Evolutionary conservation across 495 filamentous ascomycete genomes (phyloP), one percentile per base, ranked within the genome.

Genomic region (Aspergillus indologenus): DNA sequence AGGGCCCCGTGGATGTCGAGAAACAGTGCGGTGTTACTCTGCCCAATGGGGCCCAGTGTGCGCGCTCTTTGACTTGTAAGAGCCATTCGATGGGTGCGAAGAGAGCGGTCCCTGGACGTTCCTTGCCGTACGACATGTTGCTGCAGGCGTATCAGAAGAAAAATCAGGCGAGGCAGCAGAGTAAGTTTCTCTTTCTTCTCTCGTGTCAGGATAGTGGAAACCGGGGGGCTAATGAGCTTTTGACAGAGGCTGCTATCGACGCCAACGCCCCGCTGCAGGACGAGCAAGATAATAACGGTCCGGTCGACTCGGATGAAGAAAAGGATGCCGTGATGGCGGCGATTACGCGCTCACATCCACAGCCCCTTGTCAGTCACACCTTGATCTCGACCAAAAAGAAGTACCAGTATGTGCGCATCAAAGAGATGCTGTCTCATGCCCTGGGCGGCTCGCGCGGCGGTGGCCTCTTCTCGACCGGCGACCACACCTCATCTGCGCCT

Each of bases 31-130:
- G 94, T 81, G 94, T 98, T 19, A 81, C 85, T 45, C 82, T 96
- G 46, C 83, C 90, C 0, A 87, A 88, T 67, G 92, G 94, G 1
- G 89, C 90, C 21, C 90, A 89, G 54, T 98, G 94, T 68, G 94
- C 94, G 7, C 79, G 94, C 26, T 93, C 89, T 2, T 79, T 98
- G 56, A 98, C 94, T 1, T 98, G 94, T 80, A 98, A 98, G 78
- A 92, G 88, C 57, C 94, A 98, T 64, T 88, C 85, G 31, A 98
- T 98, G 95, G 92, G 94, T 12, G 88, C 94, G 7, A 98, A 98
- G 75, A 83, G 94, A 62, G 85, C 86, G 0, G 94, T 98, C 3
- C 88, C 92, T 15, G 94, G 94, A 5, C 81, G 94, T 29, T 93
- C 90, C 40, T 77, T 96, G 52, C 95, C 95, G 1, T 98, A 98